Percentiles rank a stretch among this genome's conserved stretches.
Conservation (phyloP, 108 stramenopile genomes). For the Skeletonema marinoi region DNA sequence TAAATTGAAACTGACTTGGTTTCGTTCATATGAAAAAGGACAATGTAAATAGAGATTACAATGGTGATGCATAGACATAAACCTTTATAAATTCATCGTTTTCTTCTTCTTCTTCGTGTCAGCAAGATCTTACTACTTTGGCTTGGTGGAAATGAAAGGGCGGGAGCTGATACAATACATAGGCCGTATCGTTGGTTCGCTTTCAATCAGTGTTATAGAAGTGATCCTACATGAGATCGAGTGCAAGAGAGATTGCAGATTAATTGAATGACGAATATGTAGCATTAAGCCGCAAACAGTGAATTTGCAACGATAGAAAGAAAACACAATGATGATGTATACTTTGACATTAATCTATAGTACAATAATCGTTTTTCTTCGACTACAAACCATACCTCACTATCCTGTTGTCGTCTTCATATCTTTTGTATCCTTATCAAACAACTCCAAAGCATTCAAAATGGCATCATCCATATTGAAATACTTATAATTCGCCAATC, state of each 20-base stretch:
- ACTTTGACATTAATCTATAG: too few relatives aligned
- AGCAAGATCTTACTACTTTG: too few relatives aligned
- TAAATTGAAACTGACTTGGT: too few relatives aligned
- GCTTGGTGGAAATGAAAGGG: too few relatives aligned
- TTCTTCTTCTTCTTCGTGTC: too few relatives aligned
- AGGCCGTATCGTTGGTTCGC: constrained; percentile 16
- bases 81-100: neutral
- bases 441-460: constrained; percentile 79
- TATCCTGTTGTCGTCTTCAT: neutral
- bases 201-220: constrained; percentile 71
- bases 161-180: too few relatives aligned
- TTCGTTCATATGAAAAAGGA: too few relatives aligned
- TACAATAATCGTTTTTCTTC: too few relatives aligned
- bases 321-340: neutral
- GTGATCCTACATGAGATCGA: constrained; percentile 63
- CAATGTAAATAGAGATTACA: neutral
- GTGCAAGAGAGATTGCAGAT: constrained; percentile 60
- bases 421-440: constrained; percentile 54
- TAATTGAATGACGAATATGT: constrained; percentile 16
- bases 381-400: neutral
- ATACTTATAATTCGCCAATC: constrained; percentile 90
- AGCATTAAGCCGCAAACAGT: neutral
- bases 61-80: neutral
- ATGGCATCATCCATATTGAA: constrained; percentile 92
- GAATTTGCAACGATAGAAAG: neutral